Evolutionary conservation across 306 rosid species (phyloP).

Genomic region (Vigna hirtella): DNA sequence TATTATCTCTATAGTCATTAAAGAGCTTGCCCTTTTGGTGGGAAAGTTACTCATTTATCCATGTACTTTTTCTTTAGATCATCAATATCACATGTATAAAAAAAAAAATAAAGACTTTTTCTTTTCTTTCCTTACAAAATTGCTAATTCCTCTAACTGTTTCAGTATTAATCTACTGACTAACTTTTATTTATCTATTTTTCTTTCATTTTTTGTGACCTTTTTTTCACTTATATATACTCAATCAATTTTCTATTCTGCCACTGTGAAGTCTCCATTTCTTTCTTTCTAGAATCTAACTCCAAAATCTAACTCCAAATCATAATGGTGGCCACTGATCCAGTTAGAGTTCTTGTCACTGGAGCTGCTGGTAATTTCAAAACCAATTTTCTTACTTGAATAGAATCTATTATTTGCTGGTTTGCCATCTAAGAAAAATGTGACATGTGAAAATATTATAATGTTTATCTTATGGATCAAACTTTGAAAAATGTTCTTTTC

Average conservation of each 20-base stretch:
- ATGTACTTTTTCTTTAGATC: too few relatives aligned
- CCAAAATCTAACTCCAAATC: neutral
- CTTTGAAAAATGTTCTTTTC: conserved; percentile 1
- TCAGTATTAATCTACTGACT: neutral
- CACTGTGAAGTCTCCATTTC: conserved; percentile 16
- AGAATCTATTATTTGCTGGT: neutral
- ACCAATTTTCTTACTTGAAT: neutral
- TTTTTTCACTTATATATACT: neutral
- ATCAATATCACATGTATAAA: neutral
- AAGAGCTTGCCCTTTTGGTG: too few relatives aligned
- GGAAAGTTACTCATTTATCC: too few relatives aligned
- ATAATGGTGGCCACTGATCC: conserved; percentile 50
- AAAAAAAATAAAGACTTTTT: conserved; percentile 31
- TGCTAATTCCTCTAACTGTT: conserved; percentile 26
- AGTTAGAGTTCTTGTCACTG: conserved; percentile 60
- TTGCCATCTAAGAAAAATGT: neutral
- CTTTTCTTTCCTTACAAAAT: neutral
- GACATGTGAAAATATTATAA: neutral
- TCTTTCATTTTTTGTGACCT: neutral
- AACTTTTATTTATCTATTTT: neutral
- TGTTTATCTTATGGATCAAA: neutral
- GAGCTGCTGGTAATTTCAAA: conserved; percentile 57
- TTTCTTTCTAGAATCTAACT: neutral
- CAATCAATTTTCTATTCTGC: neutral
- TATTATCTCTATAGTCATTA: too few relatives aligned